Conservation (phyloP, 2,329 filamentous ascomycete genomes). For the Tolypocladium guangdongense region DNA sequence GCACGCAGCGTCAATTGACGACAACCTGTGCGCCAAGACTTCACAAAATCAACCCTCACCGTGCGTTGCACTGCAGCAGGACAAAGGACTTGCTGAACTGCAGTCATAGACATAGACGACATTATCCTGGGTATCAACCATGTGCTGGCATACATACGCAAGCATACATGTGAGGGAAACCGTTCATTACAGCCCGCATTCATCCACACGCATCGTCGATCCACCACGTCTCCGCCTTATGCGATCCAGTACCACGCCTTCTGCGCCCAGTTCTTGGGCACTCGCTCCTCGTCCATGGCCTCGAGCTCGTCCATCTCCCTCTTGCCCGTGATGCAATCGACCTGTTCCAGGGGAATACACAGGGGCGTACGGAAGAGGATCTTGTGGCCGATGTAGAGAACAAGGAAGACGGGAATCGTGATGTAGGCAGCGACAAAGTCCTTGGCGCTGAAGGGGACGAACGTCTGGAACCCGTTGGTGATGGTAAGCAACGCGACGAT, state of each 20-base stretch:
- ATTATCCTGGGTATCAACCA: slow-evolving; percentile 2
- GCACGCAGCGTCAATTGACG: not conserved
- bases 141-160: not conserved
- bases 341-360: slow-evolving; percentile 30
- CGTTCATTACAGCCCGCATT: not conserved
- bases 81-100: not conserved
- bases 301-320: slow-evolving; percentile 51
- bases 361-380: slow-evolving; percentile 32
- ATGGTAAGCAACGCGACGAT: slow-evolving; percentile 52
- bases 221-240: slow-evolving; percentile 11
- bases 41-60: not conserved
- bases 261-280: slow-evolving; percentile 39
- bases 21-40: not conserved
- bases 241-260: slow-evolving; percentile 48
- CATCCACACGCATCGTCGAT: not conserved
- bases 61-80: not conserved
- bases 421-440: slow-evolving; percentile 57
- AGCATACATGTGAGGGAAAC: not conserved
- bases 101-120: not conserved
- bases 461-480: slow-evolving; percentile 67
- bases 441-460: slow-evolving; percentile 55
- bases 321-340: slow-evolving; percentile 48
- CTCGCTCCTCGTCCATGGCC: slow-evolving; percentile 32
- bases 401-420: slow-evolving; percentile 49
- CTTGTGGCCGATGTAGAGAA: slow-evolving; percentile 53